Evolutionary conservation across 306 rosid species (phyloP).

Genomic region (Fagus crenata): DNA sequence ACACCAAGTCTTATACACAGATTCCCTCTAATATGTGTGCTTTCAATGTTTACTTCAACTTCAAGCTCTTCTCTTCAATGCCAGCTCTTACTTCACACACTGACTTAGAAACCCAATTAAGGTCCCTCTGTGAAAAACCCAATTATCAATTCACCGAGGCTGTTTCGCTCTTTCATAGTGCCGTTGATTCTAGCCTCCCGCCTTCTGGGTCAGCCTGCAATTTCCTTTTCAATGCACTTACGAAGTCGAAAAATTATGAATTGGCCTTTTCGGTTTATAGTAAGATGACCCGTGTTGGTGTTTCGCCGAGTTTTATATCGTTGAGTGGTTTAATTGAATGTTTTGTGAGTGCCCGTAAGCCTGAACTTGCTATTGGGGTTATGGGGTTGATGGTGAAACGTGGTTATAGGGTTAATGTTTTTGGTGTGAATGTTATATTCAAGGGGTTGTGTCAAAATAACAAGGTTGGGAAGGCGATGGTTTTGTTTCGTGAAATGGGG

Average conservation of each 20-base stretch:
- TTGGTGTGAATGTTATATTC: conserved; percentile 49
- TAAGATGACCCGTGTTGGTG: conserved; percentile 41
- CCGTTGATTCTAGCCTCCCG: conserved; percentile 40
- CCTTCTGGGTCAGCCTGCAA: conserved; percentile 50
- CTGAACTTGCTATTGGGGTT: conserved; percentile 51
- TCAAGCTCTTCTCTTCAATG: conserved; percentile 41
- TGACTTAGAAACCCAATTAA: conserved; percentile 46
- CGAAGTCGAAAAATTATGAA: conserved; percentile 45
- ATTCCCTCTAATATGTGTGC: not conserved
- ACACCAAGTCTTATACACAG: not conserved
- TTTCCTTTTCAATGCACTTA: conserved; percentile 53
- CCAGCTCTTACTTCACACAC: conserved; percentile 26
- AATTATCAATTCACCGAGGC: conserved; percentile 51
- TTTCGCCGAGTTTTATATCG: conserved; percentile 48
- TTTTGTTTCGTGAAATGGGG: conserved; percentile 46
- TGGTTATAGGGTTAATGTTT: conserved; percentile 49
- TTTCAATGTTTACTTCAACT: conserved; percentile 13
- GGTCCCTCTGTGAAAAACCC: conserved; percentile 39
- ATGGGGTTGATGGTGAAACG: conserved; percentile 59
- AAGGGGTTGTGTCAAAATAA: conserved; percentile 54
- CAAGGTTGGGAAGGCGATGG: conserved; percentile 48
- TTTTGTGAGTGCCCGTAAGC: conserved; percentile 46
- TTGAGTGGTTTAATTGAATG: conserved; percentile 55
- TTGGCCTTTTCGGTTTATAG: conserved; percentile 49
- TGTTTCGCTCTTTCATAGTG: conserved; percentile 49